Evolutionary conservation across 2,329 filamentous ascomycete genomes (phyloP).

Genomic region (Endocalyx cinctus): DNA sequence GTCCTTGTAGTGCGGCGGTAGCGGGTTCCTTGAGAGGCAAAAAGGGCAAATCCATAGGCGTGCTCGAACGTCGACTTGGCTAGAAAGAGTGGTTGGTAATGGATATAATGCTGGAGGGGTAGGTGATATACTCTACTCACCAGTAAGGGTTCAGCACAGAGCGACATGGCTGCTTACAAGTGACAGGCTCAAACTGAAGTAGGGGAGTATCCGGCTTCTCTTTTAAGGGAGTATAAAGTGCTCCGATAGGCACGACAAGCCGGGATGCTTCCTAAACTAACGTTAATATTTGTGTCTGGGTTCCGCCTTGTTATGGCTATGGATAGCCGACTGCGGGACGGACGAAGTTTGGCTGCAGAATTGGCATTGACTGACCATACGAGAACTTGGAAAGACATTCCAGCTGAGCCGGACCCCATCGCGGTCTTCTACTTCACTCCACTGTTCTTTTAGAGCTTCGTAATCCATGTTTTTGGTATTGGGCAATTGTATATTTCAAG

Average conservation of each 20-base stretch:
- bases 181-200: constrained; percentile 92
- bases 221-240: constrained; percentile 91
- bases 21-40: constrained; percentile 76
- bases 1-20: constrained; percentile 85
- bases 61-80: constrained; percentile 78
- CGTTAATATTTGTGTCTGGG: constrained; percentile 12
- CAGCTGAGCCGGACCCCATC: constrained; percentile 95
- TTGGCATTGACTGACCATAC: constrained; percentile 64
- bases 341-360: no score
- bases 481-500: no score
- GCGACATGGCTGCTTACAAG: constrained; percentile 92
- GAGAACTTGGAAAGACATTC: constrained; percentile 97
- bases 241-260: constrained; percentile 92
- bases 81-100: no score
- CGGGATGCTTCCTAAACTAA: constrained; percentile 75
- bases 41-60: constrained; percentile 88
- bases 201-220: constrained; percentile 87
- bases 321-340: constrained; percentile 9
- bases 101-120: no score
- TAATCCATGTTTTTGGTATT: constrained; percentile 78
- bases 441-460: constrained; percentile 89
- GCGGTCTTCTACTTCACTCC: constrained; percentile 92
- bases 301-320: constrained; percentile 26
- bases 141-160: constrained; percentile 97
- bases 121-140: no score